Percentiles rank a stretch among this genome's conserved stretches.
phyloP scores from a whole-genome alignment of 495 filamentous ascomycete species.

The Aspergillus conjunctus region DNA sequence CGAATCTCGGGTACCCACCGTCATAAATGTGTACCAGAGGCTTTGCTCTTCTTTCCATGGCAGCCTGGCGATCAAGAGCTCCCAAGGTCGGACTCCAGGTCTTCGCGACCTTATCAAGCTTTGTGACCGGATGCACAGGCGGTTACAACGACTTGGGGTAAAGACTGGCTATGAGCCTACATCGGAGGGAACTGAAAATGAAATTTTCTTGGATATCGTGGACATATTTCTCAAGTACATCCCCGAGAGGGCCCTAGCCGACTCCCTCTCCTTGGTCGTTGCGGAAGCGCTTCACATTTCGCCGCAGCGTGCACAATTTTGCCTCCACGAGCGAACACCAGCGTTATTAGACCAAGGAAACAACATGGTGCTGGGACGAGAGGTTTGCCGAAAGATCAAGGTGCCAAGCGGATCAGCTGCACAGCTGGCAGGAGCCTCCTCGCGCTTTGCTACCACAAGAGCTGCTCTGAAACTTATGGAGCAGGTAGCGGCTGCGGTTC shows the following conservation, averaged over 20 bases:
- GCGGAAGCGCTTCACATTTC: conserved; percentile 85
- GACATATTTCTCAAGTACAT: conserved; percentile 86
- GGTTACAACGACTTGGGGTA: conserved; percentile 59
- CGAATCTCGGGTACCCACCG: conserved; percentile 63
- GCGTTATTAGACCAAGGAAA: conserved; percentile 58
- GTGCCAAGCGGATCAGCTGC: conserved; percentile 39
- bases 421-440: conserved; percentile 39
- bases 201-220: conserved; percentile 85
- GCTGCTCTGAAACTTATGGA: conserved; percentile 62
- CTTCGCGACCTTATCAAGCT: conserved; percentile 89
- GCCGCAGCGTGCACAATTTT: conserved; percentile 72
- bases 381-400: conserved; percentile 50
- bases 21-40: conserved; percentile 75
- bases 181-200: conserved; percentile 69
- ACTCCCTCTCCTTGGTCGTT: conserved; percentile 64
- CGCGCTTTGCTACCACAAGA: conserved; percentile 49
- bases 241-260: conserved; percentile 63
- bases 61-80: conserved; percentile 48
- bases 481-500: conserved; percentile 78
- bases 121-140: conserved; percentile 70
- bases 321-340: conserved; percentile 67
- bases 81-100: conserved; percentile 55
- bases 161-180: conserved; percentile 75
- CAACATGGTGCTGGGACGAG: conserved; percentile 68
- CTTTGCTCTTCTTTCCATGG: conserved; percentile 58